Evolutionary conservation across 1,139 yeast species (phyloP), one percentile per base, ranked within the genome.

Genomic region (Geotrichum restrictum): DNA sequence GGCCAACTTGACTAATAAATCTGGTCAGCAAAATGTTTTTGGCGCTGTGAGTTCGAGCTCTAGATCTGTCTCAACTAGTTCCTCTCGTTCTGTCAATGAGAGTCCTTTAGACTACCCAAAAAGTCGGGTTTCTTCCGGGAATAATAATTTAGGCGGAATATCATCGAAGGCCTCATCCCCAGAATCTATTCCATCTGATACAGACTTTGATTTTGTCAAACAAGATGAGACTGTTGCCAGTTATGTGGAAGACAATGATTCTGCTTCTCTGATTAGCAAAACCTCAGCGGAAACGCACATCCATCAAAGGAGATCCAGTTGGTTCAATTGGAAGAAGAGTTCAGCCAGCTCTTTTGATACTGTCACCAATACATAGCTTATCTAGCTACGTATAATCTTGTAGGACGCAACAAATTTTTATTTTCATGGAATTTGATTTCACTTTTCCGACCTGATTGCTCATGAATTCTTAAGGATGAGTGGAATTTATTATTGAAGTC

Each of bases 121-220:
- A 33, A 33, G 11, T 33, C 5, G 37, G 11, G 37, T 33, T n/a
- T 13, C n/a, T 21, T 22, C 48, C 29, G 18, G 21, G 22, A 19
- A 13, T 55, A 53, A 18, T 54, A 54, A 24, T 60, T 58, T 52
- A 53, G 60, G n/a, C n/a, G n/a, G 42, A 8, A 24, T 8, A 24
- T 24, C 29, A 31, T 40, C 51, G 14, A 41, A 48, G 37, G 21
- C 51, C 14, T 48, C 51, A 4, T 48, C 46, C 18, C 29, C 37
- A 7, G 41, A 48, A 22, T 48, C 29, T 24, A 24, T 24, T 5
- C 7, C 51, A 3, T 31, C 55, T 24, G 63, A 57, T 21, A 41
- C 49, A 24, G 64, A 62, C 31, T 63, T 62, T 54, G 66, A 63
- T 42, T 51, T 63, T 13, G 65, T 63, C 34, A 58, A 58, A 48